Evolutionary conservation across 306 rosid genomes (phyloP).

Genomic region (Prunus mongolica): DNA sequence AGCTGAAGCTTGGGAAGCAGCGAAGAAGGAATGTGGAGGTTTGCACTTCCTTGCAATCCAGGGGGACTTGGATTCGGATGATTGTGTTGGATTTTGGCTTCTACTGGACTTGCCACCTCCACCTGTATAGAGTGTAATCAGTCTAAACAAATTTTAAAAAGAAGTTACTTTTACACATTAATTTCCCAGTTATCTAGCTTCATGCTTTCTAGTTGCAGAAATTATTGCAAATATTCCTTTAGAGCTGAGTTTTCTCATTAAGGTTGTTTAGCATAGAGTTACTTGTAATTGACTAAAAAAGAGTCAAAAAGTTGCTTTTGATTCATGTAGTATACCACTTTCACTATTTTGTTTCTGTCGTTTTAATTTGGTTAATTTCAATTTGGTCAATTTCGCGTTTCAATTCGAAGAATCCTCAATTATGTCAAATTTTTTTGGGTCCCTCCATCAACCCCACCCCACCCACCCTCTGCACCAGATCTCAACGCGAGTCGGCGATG

Average conservation of each 20-base stretch:
- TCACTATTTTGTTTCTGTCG: too few relatives aligned
- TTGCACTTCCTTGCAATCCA: conserved; percentile 98
- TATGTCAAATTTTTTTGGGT: too few relatives aligned
- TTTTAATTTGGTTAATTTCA: too few relatives aligned
- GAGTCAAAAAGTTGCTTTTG: too few relatives aligned
- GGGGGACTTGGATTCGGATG: conserved; percentile 75
- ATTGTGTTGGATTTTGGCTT: conserved; percentile 89
- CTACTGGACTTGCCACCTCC: conserved; percentile 96
- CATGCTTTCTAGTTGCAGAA: conserved; percentile 3
- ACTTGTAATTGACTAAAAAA: too few relatives aligned
- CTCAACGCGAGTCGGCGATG: too few relatives aligned
- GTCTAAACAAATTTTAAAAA: neutral
- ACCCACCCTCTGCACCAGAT: too few relatives aligned
- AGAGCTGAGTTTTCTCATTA: neutral
- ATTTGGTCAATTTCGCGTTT: too few relatives aligned
- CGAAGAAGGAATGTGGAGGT: conserved; percentile 86
- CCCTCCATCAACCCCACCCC: too few relatives aligned
- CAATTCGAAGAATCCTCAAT: too few relatives aligned
- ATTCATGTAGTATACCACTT: too few relatives aligned
- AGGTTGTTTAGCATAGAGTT: too few relatives aligned
- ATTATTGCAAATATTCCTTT: neutral
- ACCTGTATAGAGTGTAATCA: conserved; percentile 50
- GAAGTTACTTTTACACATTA: neutral
- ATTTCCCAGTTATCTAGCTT: neutral
- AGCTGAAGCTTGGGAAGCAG: conserved; percentile 97